A percentile compares a stretch with the other conserved stretches of the same genome.
phyloP scores from a whole-genome alignment of 106 monocot species.

The Triglochin maritima region DNA sequence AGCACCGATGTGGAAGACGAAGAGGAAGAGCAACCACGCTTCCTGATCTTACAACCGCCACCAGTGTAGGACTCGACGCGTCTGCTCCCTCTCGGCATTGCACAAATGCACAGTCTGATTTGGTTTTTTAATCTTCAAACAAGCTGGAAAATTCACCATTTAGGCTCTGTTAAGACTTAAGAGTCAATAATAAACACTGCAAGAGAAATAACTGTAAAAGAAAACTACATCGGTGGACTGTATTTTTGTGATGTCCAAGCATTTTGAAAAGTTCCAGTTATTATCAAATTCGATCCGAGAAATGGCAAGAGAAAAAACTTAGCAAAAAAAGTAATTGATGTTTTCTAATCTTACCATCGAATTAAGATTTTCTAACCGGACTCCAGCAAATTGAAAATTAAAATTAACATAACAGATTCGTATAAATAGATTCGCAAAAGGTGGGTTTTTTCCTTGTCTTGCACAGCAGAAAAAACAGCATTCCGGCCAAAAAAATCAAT shows the following conservation, averaged over 20 bases:
- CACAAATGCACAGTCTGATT: not conserved
- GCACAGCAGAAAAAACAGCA: not conserved
- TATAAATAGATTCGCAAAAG: too few species aligned
- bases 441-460: too few species aligned
- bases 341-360: too few species aligned
- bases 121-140: not conserved
- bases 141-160: not conserved
- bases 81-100: slow-evolving; percentile 29
- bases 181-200: not conserved
- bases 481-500: not conserved
- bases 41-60: slow-evolving; percentile 28
- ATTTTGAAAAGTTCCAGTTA: too few species aligned
- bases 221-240: not conserved
- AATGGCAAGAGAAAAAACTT: too few species aligned
- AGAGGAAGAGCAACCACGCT: slow-evolving; percentile 21
- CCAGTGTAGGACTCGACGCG: not conserved
- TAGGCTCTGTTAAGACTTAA: not conserved
- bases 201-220: not conserved
- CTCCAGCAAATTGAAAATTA: too few species aligned
- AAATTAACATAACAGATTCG: too few species aligned
- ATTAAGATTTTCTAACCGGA: too few species aligned
- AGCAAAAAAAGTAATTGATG: too few species aligned
- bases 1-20: slow-evolving; percentile 27
- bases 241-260: not conserved
- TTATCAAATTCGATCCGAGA: too few species aligned